phyloP scores from a whole-genome alignment of 164 flowering plant genomes.

The Magnolia kwangsiensis region DNA sequence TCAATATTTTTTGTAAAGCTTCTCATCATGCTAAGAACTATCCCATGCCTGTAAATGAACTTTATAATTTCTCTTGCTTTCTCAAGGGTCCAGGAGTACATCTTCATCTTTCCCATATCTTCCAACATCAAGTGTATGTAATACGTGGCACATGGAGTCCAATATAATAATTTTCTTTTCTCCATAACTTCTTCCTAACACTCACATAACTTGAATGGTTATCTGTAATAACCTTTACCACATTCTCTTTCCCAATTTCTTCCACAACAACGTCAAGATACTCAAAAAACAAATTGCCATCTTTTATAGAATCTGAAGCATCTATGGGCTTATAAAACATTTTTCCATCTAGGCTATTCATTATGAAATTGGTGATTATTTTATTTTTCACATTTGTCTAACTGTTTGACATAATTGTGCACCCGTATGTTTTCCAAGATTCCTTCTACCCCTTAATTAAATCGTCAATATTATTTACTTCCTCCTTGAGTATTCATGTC shows the following conservation, averaged over 20 bases:
- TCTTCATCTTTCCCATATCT: not conserved
- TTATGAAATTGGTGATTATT: not conserved
- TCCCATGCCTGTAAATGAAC: conserved; percentile 6
- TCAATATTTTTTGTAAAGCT: not conserved
- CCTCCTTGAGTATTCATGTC: not conserved
- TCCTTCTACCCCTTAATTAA: not conserved
- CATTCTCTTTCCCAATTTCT: not conserved
- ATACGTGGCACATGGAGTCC: conserved; percentile 14
- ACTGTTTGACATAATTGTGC: not conserved
- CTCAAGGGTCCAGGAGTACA: not conserved
- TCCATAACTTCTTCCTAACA: not conserved
- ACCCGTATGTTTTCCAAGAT: not conserved
- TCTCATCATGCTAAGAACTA: conserved; percentile 10
- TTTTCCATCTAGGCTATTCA: not conserved
- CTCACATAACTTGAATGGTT: not conserved
- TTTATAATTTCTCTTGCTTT: not conserved
- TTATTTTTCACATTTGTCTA: not conserved
- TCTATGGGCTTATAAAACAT: not conserved
- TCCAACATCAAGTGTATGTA: conserved; percentile 2
- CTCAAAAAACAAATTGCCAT: not conserved
- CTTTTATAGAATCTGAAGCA: not conserved
- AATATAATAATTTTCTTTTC: not conserved
- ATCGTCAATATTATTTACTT: not conserved
- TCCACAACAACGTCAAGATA: not conserved
- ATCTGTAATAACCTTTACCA: not conserved